Base-by-base conservation (phyloP, 305 asterid genomes). In the Fraxinus greggii region DNA sequence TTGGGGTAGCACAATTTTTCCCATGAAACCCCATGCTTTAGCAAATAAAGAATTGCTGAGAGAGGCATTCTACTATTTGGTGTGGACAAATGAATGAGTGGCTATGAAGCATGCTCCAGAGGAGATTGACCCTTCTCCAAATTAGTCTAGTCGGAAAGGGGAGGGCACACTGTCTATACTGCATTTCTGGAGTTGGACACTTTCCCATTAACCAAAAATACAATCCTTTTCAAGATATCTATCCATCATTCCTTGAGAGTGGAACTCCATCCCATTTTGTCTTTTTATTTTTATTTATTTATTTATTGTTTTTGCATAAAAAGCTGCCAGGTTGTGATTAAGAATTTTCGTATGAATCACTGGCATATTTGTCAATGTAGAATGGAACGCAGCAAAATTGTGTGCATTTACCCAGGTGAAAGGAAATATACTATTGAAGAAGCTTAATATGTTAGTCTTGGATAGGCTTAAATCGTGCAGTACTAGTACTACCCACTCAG, bases 31-130 rank as follows among this genome's bases (percentile, higher is more conserved):
- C 23, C 21, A 7, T 17, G 23, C 23, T 51, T 51, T 4, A 17
- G 23, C 21, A 19, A 24, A 51, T 19, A 51, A 51, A 51, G 63
- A 51, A 17, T 17, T 51, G 23, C 24, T 19, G 9, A n/a, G 23
- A 17, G 63, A 51, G 7, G 19, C 24, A 76, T 76, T 48, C 40
- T 76, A 76, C 67, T 48, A 76, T 76, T 76, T 76, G 42, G 42
- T 76, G 12, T 28, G 28, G 70, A 51, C 24, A 15, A n/a, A 19
- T 19, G 8, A 77, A 29, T 51, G 13, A 77, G 38, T 77, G 51
- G 80, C 51, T 31, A 51, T 31, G 72, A 77, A 77, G 73, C 29
- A 77, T 77, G 72, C 72, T 77, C 80, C 4, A 17, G 73, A 77
- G 72, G 48, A 56, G 72, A 77, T 56, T 77, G 72, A 54, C 72